phyloP scores from a whole-genome alignment of 2,329 filamentous ascomycete species.

The Emmonsiellopsis sp. region DNA sequence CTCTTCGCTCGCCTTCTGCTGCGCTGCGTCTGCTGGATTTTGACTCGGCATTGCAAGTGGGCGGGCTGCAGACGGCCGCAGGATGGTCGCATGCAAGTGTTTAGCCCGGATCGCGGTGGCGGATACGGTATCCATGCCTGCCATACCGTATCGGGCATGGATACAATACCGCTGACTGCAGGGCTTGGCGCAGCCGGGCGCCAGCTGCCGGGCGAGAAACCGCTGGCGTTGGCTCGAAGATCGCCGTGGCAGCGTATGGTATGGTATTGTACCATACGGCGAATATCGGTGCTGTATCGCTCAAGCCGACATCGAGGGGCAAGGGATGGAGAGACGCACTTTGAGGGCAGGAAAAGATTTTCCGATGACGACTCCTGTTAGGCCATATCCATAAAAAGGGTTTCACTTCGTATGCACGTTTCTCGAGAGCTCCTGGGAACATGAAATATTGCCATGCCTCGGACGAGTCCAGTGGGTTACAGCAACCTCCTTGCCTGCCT shows the following conservation, averaged over 20 bases:
- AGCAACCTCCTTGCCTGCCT: not conserved
- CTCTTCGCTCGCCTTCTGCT: not conserved
- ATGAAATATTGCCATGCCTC: not conserved
- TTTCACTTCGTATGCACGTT: not conserved
- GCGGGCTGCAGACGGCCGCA: slow-evolving; percentile 8
- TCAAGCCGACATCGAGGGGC: not conserved
- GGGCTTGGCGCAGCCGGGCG: not conserved
- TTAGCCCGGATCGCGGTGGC: slow-evolving; percentile 2
- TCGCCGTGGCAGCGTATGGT: not conserved
- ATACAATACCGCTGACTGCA: not conserved
- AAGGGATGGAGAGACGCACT: not conserved
- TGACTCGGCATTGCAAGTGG: not conserved
- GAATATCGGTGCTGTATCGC: not conserved
- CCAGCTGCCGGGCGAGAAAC: not conserved
- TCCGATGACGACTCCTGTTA: not conserved
- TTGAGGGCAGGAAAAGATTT: not conserved
- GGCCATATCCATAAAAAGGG: not conserved
- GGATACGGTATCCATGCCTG: not conserved
- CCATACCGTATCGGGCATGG: not conserved
- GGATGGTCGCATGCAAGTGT: slow-evolving; percentile 7
- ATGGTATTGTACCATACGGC: slow-evolving; percentile 1
- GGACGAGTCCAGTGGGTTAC: not conserved
- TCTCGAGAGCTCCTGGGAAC: not conserved
- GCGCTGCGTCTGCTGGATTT: not conserved
- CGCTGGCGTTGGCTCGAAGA: not conserved